phyloP scores from a whole-genome alignment of 2,329 filamentous ascomycete species.

The Samsoniella hepiali region DNA sequence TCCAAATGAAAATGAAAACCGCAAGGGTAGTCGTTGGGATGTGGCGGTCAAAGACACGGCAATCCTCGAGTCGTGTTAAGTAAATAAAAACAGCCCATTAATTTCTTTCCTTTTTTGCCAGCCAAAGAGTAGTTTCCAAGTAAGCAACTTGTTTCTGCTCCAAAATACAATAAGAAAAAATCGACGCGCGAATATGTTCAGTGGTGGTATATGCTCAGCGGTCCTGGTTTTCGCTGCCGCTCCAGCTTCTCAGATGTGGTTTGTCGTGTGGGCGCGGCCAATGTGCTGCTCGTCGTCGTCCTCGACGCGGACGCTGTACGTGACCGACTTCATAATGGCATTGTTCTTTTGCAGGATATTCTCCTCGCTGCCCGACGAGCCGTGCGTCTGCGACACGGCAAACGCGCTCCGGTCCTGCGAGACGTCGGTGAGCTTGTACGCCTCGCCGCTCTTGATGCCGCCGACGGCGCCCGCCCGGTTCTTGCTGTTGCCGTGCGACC shows the following conservation, averaged over 20 bases:
- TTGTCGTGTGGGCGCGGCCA: not conserved
- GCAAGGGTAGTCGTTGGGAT: not conserved
- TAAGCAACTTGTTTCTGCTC: not conserved
- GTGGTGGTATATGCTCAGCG: not conserved
- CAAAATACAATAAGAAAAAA: not conserved
- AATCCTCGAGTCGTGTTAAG: not conserved
- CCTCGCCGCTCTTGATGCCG: slow-evolving; percentile 28
- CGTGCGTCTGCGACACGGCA: slow-evolving; percentile 25
- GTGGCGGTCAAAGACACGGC: not conserved
- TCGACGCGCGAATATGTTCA: not conserved
- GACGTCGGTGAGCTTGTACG: slow-evolving; percentile 39
- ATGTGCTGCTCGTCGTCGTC: slow-evolving; percentile 22
- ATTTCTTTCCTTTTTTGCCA: slow-evolving; percentile 2
- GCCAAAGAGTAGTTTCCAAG: not conserved
- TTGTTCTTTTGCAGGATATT: slow-evolving; percentile 35
- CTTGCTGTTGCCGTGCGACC: slow-evolving; percentile 27
- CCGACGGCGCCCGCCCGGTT: slow-evolving; percentile 21
- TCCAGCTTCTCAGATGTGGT: not conserved
- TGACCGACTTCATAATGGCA: slow-evolving; percentile 41
- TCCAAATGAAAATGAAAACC: not conserved
- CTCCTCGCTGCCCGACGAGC: slow-evolving; percentile 36
- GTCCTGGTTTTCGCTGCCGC: not conserved
- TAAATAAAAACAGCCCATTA: not conserved
- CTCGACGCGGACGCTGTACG: slow-evolving; percentile 40
- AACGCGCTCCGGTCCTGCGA: slow-evolving; percentile 33